Percentiles rank a stretch among this genome's conserved stretches.
These are phyloP conservation scores for Chamaecrista fasciculata DNA, from an alignment of 306 rosid genomes.

Conservation along the genomic window DNA sequence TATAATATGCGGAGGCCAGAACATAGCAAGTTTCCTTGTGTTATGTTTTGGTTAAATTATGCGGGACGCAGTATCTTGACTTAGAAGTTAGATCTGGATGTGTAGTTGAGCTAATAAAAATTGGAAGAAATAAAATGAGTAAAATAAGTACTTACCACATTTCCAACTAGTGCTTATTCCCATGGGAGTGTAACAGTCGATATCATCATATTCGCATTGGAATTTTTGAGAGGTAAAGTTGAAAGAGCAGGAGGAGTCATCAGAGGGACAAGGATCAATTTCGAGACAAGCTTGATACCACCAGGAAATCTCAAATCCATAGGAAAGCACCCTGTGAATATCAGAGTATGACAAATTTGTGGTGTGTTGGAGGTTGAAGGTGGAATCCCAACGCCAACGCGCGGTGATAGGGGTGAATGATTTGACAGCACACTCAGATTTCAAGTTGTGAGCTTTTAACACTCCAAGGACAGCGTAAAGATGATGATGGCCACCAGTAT, in stretches of 20 bases:
- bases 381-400: background rate
- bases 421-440: no score
- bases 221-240: no score
- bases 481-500: background rate
- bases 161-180: no score
- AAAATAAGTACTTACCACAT: no score
- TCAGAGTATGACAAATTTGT: background rate
- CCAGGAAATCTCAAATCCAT: conserved; percentile 11
- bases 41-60: no score
- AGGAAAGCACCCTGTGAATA: background rate
- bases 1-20: no score
- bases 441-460: background rate
- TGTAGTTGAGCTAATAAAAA: no score
- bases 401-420: background rate
- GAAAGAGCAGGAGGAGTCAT: background rate
- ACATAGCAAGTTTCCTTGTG: no score
- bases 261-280: background rate
- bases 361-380: background rate
- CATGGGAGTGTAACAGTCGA: no score
- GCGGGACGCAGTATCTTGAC: no score
- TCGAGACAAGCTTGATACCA: background rate
- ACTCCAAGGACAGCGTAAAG: background rate
- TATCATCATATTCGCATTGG: background rate
- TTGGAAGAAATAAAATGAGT: no score
- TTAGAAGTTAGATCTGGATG: no score